phyloP scores from a whole-genome alignment of 1,284 basidiomycete genomes.

The Trichosporon inkin region DNA sequence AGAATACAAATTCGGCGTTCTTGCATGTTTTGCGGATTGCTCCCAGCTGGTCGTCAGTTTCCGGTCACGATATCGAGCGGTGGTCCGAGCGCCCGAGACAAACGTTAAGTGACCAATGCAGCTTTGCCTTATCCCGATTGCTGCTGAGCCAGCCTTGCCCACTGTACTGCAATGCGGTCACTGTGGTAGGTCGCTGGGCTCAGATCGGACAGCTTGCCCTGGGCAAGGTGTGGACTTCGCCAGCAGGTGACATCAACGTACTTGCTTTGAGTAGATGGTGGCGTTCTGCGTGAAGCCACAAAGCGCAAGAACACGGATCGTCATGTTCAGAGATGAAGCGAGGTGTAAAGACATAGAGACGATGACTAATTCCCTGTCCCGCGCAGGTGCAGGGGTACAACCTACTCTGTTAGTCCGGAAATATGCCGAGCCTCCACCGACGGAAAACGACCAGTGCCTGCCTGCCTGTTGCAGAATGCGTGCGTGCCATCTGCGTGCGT shows the following conservation, averaged over 20 bases:
- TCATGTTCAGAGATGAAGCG: constrained; percentile 1
- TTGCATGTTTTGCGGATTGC: constrained; percentile 53
- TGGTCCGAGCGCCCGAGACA: too few species aligned
- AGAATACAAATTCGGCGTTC: constrained; percentile 62
- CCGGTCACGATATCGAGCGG: not conserved
- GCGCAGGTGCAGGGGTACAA: not conserved
- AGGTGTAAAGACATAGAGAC: not conserved
- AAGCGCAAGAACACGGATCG: constrained; percentile 37
- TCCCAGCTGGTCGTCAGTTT: constrained; percentile 27
- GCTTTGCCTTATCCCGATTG: too few species aligned
- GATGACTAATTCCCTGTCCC: not conserved
- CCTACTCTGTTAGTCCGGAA: not conserved
- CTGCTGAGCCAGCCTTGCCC: too few species aligned
- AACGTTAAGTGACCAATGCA: too few species aligned
- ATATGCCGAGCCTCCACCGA: not conserved
- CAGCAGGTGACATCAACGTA: constrained; percentile 43
- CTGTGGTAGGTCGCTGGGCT: too few species aligned
- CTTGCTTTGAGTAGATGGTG: constrained; percentile 71
- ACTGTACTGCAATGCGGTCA: too few species aligned
- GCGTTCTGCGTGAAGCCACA: constrained; percentile 76
- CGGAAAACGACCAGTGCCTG: not conserved
- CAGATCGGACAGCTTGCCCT: too few species aligned
- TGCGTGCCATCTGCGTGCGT: too few species aligned
- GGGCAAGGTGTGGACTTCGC: not conserved
- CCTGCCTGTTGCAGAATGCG: too few species aligned